A percentile compares a stretch with the other conserved stretches of the same genome.
These are phyloP conservation scores for Geotrichum bryndzae DNA, from an alignment of 1,139 yeast genomes.

Conservation along the genomic window DNA sequence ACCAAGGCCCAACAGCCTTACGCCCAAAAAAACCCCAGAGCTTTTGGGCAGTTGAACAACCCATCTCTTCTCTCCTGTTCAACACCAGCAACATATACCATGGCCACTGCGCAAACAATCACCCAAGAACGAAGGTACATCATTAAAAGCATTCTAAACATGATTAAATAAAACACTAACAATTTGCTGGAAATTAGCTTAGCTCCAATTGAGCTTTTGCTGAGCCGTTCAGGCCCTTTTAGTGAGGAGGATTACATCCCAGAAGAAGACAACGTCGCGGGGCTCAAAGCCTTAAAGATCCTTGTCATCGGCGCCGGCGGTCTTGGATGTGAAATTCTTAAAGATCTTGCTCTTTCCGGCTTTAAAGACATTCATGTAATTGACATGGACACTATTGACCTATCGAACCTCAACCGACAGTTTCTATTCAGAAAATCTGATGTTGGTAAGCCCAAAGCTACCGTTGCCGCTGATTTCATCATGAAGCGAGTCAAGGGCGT, in stretches of 20 bases:
- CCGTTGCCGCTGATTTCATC: conserved; percentile 65
- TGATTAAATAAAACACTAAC: neutral
- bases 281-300: conserved; percentile 32
- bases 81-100: neutral
- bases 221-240: conserved; percentile 37
- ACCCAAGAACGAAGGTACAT: conserved; percentile 1
- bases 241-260: conserved; percentile 36
- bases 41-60: neutral
- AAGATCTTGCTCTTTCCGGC: conserved; percentile 74
- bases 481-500: conserved; percentile 44
- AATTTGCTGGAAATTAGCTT: conserved; percentile 4
- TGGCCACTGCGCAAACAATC: neutral
- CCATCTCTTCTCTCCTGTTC: neutral
- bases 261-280: conserved; percentile 29
- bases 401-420: conserved; percentile 85
- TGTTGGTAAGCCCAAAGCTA: conserved; percentile 77
- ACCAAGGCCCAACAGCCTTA: neutral
- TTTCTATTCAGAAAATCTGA: conserved; percentile 69
- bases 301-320: conserved; percentile 87
- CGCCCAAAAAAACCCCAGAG: neutral
- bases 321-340: conserved; percentile 86
- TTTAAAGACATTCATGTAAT: conserved; percentile 71
- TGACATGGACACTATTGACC: conserved; percentile 92
- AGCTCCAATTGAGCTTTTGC: conserved; percentile 27
- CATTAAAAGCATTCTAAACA: neutral